These are phyloP conservation scores for Aspergillus nomiae DNA, from an alignment of 2,329 filamentous ascomycete species.

Conservation along the genomic window DNA sequence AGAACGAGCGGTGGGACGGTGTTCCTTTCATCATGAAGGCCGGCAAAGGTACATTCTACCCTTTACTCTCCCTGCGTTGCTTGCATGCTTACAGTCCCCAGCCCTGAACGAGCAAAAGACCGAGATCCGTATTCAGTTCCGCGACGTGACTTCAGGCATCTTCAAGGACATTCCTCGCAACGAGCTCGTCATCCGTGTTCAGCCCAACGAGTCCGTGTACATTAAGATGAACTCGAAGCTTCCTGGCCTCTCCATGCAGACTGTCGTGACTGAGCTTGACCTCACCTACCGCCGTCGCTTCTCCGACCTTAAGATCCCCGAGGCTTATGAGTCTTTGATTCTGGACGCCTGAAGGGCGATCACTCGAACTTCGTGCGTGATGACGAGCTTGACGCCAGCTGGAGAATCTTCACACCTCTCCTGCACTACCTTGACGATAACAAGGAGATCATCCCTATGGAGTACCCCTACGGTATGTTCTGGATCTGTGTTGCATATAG, in stretches of 20 bases:
- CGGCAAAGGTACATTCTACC: conserved; percentile 65
- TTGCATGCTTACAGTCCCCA: conserved; percentile 29
- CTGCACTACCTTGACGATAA: conserved; percentile 98
- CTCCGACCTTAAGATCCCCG: conserved; percentile 98
- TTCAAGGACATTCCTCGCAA: conserved; percentile 99
- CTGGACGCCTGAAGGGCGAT: conserved; percentile 97
- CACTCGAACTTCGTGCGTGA: conserved; percentile 99
- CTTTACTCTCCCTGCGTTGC: neutral
- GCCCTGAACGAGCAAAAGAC: conserved; percentile 99
- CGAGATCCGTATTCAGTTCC: conserved; percentile 98
- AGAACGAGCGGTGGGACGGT: conserved; percentile 99
- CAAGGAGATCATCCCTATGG: conserved; percentile 99
- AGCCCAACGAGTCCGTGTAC: conserved; percentile 99
- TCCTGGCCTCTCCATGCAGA: conserved; percentile 98
- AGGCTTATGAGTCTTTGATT: conserved; percentile 97
- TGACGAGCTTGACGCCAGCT: conserved; percentile 94
- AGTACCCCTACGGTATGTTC: conserved; percentile 92
- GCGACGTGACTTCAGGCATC: conserved; percentile 98
- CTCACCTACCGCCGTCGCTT: conserved; percentile 97
- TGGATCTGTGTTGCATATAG: neutral
- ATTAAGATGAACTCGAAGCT: conserved; percentile 99
- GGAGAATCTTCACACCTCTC: conserved; percentile 97
- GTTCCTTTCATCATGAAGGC: conserved; percentile 99
- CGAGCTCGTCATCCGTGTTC: conserved; percentile 98
- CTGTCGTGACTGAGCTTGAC: conserved; percentile 96